phyloP scores from a whole-genome alignment of 169 alveolate species.

The Pseudocohnilembus persalinus region DNA sequence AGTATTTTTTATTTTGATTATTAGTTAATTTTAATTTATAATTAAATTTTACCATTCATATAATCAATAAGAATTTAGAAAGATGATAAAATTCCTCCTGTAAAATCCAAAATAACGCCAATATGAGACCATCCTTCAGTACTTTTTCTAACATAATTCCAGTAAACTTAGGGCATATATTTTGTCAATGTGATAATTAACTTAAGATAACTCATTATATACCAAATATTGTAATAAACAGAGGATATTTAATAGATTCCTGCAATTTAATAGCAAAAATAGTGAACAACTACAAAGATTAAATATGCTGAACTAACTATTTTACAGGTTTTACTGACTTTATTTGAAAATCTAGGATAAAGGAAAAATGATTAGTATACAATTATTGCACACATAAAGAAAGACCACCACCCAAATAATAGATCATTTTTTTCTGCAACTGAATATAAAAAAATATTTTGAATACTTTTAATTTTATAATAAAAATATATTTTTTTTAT shows the following conservation, averaged over 20 bases:
- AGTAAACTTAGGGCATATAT: constrained; percentile 71
- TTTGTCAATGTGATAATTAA: constrained; percentile 72
- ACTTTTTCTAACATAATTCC: constrained; percentile 65
- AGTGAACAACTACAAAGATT: background rate
- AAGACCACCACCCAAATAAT: background rate
- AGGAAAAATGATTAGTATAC: background rate
- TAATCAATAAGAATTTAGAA: constrained; percentile 61
- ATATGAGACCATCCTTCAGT: constrained; percentile 83
- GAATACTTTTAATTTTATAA: no score
- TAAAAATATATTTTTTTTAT: no score
- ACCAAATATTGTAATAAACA: constrained; percentile 48
- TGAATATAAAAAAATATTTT: no score
- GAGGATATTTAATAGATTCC: background rate
- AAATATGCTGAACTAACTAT: background rate
- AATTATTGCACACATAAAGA: background rate
- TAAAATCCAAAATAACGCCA: constrained; percentile 69
- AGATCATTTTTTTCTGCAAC: background rate
- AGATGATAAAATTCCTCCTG: constrained; percentile 71
- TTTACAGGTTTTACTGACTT: background rate
- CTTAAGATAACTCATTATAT: constrained; percentile 67
- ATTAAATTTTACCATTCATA: constrained; percentile 38
- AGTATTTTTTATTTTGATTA: no score
- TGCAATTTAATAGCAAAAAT: background rate
- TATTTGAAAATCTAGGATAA: background rate
- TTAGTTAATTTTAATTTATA: no score